Base-by-base conservation (phyloP, 257 asterid species). In the Mentha longifolia region DNA sequence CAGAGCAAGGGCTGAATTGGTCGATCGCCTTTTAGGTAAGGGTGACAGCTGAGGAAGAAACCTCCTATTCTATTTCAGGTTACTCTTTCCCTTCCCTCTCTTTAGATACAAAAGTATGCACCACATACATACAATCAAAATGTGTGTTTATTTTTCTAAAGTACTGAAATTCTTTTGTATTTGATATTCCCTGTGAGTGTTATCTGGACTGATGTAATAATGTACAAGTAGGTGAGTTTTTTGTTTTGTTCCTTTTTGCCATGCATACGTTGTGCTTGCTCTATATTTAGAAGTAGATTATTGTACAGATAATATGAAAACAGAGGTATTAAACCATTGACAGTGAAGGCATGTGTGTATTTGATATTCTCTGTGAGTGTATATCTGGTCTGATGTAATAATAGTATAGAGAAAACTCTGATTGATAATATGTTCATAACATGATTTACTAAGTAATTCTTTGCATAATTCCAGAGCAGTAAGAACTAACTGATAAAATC, bases 1-100 rank as follows among this genome's bases (percentile, higher is more conserved):
- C 72, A 66, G 72, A 66, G 5, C 33, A 50, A 9, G 28, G 9
- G 52, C 37, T 51, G 41, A 67, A 33, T 52, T 51, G 37, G 51
- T 51, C 7, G 45, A n/a, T 13, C 31, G 68, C 41, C 43, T 60
- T 55, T 54, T 0, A 45, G 50, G 50, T 1, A 54, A 13, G 46
- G 39, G 11, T 3, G 56, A 14, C 33, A 10, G 57, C 42, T 45
- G 30, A 65, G 9, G 70, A 46, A 46, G 70, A 25, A 43, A 65
- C 11, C 1, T 33, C 55, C 25, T 12, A 14, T 43, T 12, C 19
- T 42, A 1, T 28, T 8, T 19, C 17, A 61, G 67, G 67, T 37
- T n/a, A 61, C 49, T 16, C 43, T 33, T 14, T 60, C 15, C 8
- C 49, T 7, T 39, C 31, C 37, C 67, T 39, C 33, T 41, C 51